Base-by-base conservation (phyloP, 306 rosid species). In the Cajanus cajan region DNA sequence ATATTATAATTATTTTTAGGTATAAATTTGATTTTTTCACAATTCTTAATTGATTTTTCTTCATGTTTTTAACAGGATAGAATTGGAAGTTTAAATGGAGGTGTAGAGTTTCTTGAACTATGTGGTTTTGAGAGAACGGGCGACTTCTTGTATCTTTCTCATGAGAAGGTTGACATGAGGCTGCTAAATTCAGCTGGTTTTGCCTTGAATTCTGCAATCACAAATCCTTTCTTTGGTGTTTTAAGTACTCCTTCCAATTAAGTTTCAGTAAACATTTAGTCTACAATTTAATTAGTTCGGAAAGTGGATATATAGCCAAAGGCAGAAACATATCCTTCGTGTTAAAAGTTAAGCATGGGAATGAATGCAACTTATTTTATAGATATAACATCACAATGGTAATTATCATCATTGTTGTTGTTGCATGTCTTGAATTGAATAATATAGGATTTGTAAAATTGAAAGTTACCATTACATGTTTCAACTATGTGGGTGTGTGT, bases 141-240 rank as follows among this genome's bases (percentile, higher is more conserved):
- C 24, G 90, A 86, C 6, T 93, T 87, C 52, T 88, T 92, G 74
- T 80, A 77, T 85, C 97, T 95, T 84, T 92, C 91, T 48, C 64
- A 19, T 4, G 91, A 87, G 75, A 87, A 87, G 67, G 73, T 87
- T 64, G 85, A 90, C 71, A 77, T 68, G 75, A 73, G 68, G 40
- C 16, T 82, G 37, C 78, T 95, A 57, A 68, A 82, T 66, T 84
- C 90, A 71, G 96, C 97, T 79, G 98, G 87, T 44, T 78, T 68
- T 61, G 84, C 73, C 66, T 73, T 95, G 43, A 82, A 87, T 63
- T 88, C 96, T 75, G 98, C 97, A 24, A 66, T 88, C 78, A 84
- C 93, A 48, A 92, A 93, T 74, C 99, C 99, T 45, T 93, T 86
- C 94, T 95, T 92, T 71, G 98, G 99, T 58, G 36, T 91, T 71